Evolutionary conservation across 2,329 filamentous ascomycete genomes (phyloP).

Genomic region (Aspergillus luchuensis): DNA sequence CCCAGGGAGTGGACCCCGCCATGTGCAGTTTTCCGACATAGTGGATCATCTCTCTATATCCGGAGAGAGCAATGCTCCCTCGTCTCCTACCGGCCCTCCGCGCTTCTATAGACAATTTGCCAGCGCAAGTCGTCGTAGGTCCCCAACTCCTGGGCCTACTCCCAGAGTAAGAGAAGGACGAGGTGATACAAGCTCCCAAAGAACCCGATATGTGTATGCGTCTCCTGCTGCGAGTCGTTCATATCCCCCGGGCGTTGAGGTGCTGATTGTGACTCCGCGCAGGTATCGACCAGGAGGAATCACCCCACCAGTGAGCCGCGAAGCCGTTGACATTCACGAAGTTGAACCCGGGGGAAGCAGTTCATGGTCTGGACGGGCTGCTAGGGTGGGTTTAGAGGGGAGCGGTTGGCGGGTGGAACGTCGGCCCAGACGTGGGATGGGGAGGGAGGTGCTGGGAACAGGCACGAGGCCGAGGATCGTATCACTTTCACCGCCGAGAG

Average conservation of each 20-base stretch:
- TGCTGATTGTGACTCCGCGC: background rate
- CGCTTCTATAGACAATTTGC: background rate
- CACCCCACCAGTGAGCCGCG: too few species aligned
- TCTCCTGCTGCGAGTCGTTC: background rate
- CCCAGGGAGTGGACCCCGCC: background rate
- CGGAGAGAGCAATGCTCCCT: background rate
- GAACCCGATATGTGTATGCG: background rate
- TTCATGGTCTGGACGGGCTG: too few species aligned
- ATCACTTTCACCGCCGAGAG: background rate
- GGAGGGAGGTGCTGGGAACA: background rate
- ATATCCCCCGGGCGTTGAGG: too few species aligned
- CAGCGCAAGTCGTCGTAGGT: background rate
- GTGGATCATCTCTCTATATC: background rate
- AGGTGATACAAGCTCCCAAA: too few species aligned
- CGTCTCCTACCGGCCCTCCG: background rate
- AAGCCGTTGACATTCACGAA: too few species aligned
- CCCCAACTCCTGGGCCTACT: background rate
- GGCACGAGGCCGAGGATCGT: background rate
- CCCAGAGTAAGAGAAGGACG: background rate
- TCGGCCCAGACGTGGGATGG: background rate
- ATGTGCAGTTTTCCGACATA: constrained; percentile 2
- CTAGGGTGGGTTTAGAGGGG: too few species aligned
- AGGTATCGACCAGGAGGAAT: too few species aligned
- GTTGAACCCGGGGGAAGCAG: too few species aligned
- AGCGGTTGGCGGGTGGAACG: background rate